phyloP scores from a whole-genome alignment of 2,329 filamentous ascomycete genomes.

The Xylaria sp. region DNA sequence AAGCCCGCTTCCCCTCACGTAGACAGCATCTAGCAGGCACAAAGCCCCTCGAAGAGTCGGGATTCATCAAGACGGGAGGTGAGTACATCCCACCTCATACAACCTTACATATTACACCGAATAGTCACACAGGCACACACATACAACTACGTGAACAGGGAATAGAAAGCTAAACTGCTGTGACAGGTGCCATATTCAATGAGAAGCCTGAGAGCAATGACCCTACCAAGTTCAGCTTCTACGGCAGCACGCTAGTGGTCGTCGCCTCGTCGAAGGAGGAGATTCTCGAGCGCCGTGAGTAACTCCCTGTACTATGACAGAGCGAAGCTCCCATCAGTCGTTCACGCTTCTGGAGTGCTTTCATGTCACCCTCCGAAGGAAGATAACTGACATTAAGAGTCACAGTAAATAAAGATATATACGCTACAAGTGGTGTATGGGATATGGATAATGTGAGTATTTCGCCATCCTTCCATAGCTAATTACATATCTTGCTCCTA shows the following conservation, averaged over 20 bases:
- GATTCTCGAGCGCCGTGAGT: slow-evolving; percentile 58
- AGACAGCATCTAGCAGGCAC: slow-evolving; percentile 63
- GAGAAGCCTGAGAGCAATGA: slow-evolving; percentile 67
- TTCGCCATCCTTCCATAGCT: slow-evolving; percentile 3
- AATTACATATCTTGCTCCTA: not conserved
- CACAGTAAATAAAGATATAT: slow-evolving; percentile 71
- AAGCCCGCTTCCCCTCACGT: not conserved
- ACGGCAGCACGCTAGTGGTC: slow-evolving; percentile 73
- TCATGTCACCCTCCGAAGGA: not conserved
- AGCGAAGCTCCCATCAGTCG: not conserved
- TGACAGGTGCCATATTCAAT: slow-evolving; percentile 67
- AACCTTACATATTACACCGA: too few relatives aligned
- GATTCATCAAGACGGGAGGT: slow-evolving; percentile 70
- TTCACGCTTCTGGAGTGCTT: not conserved
- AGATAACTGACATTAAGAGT: not conserved
- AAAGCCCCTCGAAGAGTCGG: slow-evolving; percentile 57
- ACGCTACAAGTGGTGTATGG: slow-evolving; percentile 76
- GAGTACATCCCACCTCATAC: slow-evolving; percentile 29
- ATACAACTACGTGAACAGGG: not conserved
- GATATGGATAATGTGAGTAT: slow-evolving; percentile 69
- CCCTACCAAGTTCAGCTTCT: slow-evolving; percentile 66
- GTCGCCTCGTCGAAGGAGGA: slow-evolving; percentile 72
- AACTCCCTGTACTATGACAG: too few relatives aligned
- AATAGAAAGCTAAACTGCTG: not conserved
- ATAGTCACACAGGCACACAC: not conserved